Conservation (phyloP, 768 basidiomycete species). For the Xerocomellus chrysenteron region DNA sequence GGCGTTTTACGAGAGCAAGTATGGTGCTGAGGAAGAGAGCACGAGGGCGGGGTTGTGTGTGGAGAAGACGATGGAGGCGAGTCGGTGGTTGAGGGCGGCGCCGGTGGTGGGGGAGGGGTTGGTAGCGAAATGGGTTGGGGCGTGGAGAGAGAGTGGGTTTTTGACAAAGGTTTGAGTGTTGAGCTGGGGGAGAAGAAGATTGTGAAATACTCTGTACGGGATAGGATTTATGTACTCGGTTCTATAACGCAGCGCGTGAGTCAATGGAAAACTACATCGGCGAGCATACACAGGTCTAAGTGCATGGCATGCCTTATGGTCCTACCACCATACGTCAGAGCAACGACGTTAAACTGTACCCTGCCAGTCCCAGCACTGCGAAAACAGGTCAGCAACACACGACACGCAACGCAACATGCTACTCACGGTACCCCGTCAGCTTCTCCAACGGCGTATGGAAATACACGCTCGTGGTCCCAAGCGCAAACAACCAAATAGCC, state of each 20-base stretch:
- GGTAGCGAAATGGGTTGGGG: too few relatives aligned
- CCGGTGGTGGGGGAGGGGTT: too few relatives aligned
- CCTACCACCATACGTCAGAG: slow-evolving; percentile 1
- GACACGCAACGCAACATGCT: not conserved
- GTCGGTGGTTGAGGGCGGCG: slow-evolving; percentile 5
- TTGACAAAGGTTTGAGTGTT: slow-evolving; percentile 5
- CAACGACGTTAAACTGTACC: slow-evolving; percentile 32
- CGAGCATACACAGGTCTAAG: not conserved
- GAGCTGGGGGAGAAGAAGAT: not conserved
- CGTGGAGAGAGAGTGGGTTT: slow-evolving; percentile 36
- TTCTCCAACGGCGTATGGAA: slow-evolving; percentile 92
- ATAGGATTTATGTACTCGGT: not conserved
- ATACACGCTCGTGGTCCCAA: slow-evolving; percentile 80
- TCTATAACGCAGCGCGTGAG: too few relatives aligned
- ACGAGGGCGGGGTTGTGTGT: slow-evolving; percentile 11
- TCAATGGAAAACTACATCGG: not conserved
- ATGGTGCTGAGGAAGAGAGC: slow-evolving; percentile 17
- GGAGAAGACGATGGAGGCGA: slow-evolving; percentile 8
- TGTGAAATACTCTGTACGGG: too few relatives aligned
- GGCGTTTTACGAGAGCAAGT: slow-evolving; percentile 26
- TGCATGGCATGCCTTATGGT: not conserved
- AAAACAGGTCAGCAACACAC: slow-evolving; percentile 3
- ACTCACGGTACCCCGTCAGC: slow-evolving; percentile 78
- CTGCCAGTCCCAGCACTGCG: slow-evolving; percentile 40
- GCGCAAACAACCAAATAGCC: slow-evolving; percentile 68